A percentile compares a stretch with the other conserved stretches of the same genome.
Evolutionary conservation across 2,329 filamentous ascomycete genomes (phyloP).

Genomic region (Rutstroemia sp.): DNA sequence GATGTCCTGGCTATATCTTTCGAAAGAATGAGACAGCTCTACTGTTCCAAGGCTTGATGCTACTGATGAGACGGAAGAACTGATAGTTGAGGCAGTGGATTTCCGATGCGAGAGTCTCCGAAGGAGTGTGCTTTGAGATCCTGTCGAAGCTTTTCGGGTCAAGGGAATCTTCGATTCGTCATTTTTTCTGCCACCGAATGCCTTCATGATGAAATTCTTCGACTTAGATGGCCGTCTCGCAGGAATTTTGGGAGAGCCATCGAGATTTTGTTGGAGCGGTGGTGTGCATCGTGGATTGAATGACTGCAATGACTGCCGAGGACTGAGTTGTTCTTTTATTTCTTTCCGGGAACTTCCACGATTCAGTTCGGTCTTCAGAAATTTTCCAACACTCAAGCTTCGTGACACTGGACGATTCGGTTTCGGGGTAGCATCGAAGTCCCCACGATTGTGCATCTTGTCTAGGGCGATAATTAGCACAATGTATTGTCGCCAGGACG

Average conservation of each 20-base stretch:
- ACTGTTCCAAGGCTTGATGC: background rate
- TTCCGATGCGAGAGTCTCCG: slow-evolving; percentile 21
- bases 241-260: slow-evolving; percentile 14
- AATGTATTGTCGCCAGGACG: background rate
- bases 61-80: background rate
- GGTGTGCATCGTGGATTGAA: background rate
- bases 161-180: slow-evolving; percentile 10
- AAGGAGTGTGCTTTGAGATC: slow-evolving; percentile 14
- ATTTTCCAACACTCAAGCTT: slow-evolving; percentile 21
- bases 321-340: background rate
- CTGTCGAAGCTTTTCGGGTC: slow-evolving; percentile 2
- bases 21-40: slow-evolving; percentile 8
- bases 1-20: slow-evolving; percentile 16
- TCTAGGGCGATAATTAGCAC: background rate
- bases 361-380: slow-evolving; percentile 23
- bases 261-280: background rate
- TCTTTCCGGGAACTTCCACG: slow-evolving; percentile 13
- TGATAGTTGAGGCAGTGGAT: slow-evolving; percentile 6
- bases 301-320: slow-evolving; percentile 12
- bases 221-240: slow-evolving; percentile 24
- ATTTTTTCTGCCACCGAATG: slow-evolving; percentile 17
- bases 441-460: background rate
- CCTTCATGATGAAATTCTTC: slow-evolving; percentile 27
- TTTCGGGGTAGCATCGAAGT: slow-evolving; percentile 20
- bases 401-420: slow-evolving; percentile 15